Evolutionary conservation across 1,139 yeast species (phyloP).

Genomic region (Geotrichum phurueaensis): DNA sequence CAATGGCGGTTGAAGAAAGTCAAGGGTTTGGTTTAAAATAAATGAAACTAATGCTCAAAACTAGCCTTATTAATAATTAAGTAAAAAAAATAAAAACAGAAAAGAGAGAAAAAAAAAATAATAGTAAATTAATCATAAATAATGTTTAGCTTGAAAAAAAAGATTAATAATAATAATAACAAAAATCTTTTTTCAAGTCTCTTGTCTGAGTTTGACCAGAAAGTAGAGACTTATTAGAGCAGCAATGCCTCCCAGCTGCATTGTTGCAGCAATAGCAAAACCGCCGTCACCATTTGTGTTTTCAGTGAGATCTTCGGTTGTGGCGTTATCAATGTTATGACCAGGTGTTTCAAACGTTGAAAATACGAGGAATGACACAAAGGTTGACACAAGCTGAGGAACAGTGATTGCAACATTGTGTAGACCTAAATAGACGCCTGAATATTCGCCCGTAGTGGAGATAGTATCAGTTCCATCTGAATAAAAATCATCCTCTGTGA

Average conservation of each 20-base stretch:
- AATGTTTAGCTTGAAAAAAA: neutral
- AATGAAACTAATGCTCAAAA: neutral
- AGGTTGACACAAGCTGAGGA: slow-evolving; percentile 39
- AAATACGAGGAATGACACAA: slow-evolving; percentile 37
- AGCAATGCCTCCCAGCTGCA: slow-evolving; percentile 35
- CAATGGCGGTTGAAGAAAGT: slow-evolving; percentile 65
- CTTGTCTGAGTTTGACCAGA: slow-evolving; percentile 24
- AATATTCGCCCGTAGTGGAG: slow-evolving; percentile 25
- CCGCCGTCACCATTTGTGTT: slow-evolving; percentile 34
- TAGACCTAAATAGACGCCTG: slow-evolving; percentile 38
- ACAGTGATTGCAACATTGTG: slow-evolving; percentile 39
- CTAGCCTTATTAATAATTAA: neutral
- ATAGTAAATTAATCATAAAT: neutral
- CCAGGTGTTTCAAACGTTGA: slow-evolving; percentile 24
- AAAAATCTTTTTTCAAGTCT: neutral
- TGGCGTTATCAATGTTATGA: slow-evolving; percentile 17
- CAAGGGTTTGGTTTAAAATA: slow-evolving; percentile 80
- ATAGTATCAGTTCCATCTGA: slow-evolving; percentile 17
- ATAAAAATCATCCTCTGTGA: slow-evolving; percentile 22
- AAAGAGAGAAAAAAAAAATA: neutral
- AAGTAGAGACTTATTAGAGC: slow-evolving; percentile 35
- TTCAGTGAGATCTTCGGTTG: slow-evolving; percentile 14
- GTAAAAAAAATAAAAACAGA: neutral
- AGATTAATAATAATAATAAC: neutral
- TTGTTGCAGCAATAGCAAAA: slow-evolving; percentile 34